Base-by-base conservation (phyloP, 805 yeast genomes). In the Candida gorgasii region DNA sequence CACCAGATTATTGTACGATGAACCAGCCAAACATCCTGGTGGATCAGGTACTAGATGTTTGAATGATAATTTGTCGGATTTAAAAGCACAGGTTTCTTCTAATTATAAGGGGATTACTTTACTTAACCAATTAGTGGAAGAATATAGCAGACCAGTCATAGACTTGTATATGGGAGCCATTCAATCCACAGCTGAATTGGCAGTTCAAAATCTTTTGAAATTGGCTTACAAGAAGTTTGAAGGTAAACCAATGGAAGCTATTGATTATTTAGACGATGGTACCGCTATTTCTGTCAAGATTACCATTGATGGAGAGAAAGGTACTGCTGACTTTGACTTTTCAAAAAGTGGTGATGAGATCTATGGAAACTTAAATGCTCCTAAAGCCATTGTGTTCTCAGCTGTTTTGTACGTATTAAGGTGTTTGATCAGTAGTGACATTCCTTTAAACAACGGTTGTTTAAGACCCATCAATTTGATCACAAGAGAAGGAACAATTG, bases 371-470 rank as follows among this genome's bases (percentile, higher is more conserved):
- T 73, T 88, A 63, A 92, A 93, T 62, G 97, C 97, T 0, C 98
- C 99, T 0, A 79, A 75, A 50, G 95, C 97, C 0, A 88, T 93
- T 49, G 84, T 96, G 2, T 80, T 80, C 56, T 86, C 96, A 19
- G 97, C 97, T 1, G 82, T 92, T 43, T 75, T 92, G 32, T 92
- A 92, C 62, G 89, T 92, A 46, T 65, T 92, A 54, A 69, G 99
- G 47, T 84, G 95, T 43, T 70, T 92, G 57, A 90, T 92, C 26
- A 81, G 85, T 47, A 88, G 83, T 48, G 89, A 86, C 49, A 89
- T 92, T 44, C 99, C 99, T 0, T 72, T 92, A 57, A 92, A 92
- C 59, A 95, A 89, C 59, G 98, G 99, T 7, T 92, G 97, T 61
- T 71, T 92, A 50, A 69, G 76, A 39, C 97, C 97, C 0, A 79